Evolutionary conservation across 306 rosid species (phyloP), one percentile per base, ranked within the genome.

Genomic region (Castanea sativa): DNA sequence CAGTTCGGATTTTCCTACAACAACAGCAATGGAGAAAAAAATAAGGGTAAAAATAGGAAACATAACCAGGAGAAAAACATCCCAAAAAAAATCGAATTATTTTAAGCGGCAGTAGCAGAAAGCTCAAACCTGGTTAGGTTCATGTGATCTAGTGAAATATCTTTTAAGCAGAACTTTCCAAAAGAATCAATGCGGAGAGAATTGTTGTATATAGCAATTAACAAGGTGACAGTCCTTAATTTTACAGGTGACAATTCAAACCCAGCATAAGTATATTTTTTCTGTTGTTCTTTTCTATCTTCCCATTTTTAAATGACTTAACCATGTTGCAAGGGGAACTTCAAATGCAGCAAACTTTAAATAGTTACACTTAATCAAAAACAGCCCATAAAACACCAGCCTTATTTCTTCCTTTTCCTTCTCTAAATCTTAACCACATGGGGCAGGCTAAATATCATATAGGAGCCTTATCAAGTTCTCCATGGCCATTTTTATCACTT

Each of bases 1-100:
- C 98, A 92, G 75, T 95, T 89, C 10, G 94, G 89, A 83, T 95
- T 95, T 79, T 86, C 92, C 99, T 92, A 85, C 27, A 64, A 88
- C 41, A 69, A 87, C 55, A 83, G 59, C 15, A 70, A 61, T 21
- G 59, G 18, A 64, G 58, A 56, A 69, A 38, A 64, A 52, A n/a
- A 77, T 45, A 64, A 35, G 53, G 41, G 16, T 11, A 49, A 49
- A 49, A 49, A 12, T 49, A 13, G 16, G 53, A 49, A 49, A 10
- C 3, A 43, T 8, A 23, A 6, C 19, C 6, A 41, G 41, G 16
- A 72, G 58, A 27, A 64, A 67, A 32, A 15, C 25, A 8, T 21
- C 19, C 45, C 45, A 6, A 8, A 67, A 35, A 33, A 67, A 67
- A 18, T 67, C 1, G 2, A 18, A 32, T 67, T 13, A 25, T 61